phyloP scores from a whole-genome alignment of 148 eudicot species.

The Camellia sinensis region DNA sequence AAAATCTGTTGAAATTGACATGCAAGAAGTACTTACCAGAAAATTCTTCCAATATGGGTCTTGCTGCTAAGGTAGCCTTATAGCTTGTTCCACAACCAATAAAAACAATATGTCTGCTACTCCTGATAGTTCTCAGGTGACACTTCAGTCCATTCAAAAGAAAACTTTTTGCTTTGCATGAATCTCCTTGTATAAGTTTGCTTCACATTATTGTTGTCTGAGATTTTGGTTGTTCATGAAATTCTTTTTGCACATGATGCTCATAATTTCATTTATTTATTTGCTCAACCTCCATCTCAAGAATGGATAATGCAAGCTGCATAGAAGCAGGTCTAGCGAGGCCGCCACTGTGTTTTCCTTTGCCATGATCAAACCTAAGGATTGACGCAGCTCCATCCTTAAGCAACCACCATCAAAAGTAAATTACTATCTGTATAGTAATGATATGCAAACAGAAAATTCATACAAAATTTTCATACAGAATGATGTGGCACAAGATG shows the following conservation, averaged over 20 bases:
- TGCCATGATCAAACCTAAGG: conserved; percentile 61
- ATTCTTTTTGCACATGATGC: conserved; percentile 94
- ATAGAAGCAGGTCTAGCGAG: conserved; percentile 54
- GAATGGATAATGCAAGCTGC: conserved; percentile 76
- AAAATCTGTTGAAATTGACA: conserved; percentile 12
- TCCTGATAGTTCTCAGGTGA: conserved; percentile 89
- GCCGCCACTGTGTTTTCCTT: conserved; percentile 45
- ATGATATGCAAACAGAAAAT: neutral
- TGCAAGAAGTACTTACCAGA: conserved; percentile 51
- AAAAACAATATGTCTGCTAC: conserved; percentile 90
- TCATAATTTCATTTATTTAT: conserved; percentile 87
- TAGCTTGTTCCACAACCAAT: conserved; percentile 98
- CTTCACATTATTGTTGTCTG: conserved; percentile 92
- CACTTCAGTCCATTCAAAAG: conserved; percentile 91
- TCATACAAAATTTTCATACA: too few species aligned
- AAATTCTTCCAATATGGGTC: conserved; percentile 94
- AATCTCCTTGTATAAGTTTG: conserved; percentile 90
- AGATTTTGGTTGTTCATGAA: conserved; percentile 91
- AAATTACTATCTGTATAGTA: neutral
- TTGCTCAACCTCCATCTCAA: conserved; percentile 97
- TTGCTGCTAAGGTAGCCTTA: conserved; percentile 93
- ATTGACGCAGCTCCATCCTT: conserved; percentile 80
- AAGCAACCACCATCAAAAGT: conserved; percentile 9
- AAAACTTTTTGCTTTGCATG: conserved; percentile 78
- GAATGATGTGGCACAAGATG: too few species aligned